Base-by-base conservation (phyloP, 2,329 filamentous ascomycete species). In the Exophiala aquamarina region DNA sequence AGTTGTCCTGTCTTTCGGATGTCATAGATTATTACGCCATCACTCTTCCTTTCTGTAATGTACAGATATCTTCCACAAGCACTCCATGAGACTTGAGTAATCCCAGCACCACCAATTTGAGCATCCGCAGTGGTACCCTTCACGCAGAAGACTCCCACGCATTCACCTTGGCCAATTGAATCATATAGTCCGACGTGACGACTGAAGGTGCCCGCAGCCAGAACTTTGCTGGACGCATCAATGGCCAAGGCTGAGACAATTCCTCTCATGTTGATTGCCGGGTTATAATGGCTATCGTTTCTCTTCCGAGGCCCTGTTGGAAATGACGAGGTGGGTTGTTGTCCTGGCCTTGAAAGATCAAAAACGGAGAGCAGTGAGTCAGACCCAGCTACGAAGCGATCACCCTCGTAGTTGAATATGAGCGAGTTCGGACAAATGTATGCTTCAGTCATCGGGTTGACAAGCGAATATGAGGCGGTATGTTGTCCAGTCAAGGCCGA, bases 181-280 rank as follows among this genome's bases (percentile, higher is more conserved):
- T 71, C 76, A 57, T 81, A 84, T 6, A 85, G 60, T 2, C 73
- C 80, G 9, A 85, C 58, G 15, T 75, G 66, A n/a, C 79, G 69
- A 3, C 74, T 74, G 32, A 76, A 76, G 0, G 79, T 79, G 4
- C 81, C 82, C 0, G 78, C 78, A 14, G 81, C 81, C 5, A 81
- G 65, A 0, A 82, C 61, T 20, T 74, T 70, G 10, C 58, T 62
- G 3, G 58, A 57, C 3, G 65, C 60, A 35, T 70, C 72, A 34
- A 79, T 62, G 2, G 67, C 65, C 51, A 85, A 60, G 0, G 77
- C 70, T 6, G 74, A 76, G 7, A 84, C 69, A 18, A 75, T 70
- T 2, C 81, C 80, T 60, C 76, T 78, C 69, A 81, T 78, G 49
- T 69, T 73, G 17, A 53, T 47, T 4, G 46, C 44, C 17, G 43